Percentiles rank a stretch among this genome's conserved stretches.
These are phyloP conservation scores for Lecanicillium sp. DNA, from an alignment of 2,329 filamentous ascomycete species.

Conservation along the genomic window DNA sequence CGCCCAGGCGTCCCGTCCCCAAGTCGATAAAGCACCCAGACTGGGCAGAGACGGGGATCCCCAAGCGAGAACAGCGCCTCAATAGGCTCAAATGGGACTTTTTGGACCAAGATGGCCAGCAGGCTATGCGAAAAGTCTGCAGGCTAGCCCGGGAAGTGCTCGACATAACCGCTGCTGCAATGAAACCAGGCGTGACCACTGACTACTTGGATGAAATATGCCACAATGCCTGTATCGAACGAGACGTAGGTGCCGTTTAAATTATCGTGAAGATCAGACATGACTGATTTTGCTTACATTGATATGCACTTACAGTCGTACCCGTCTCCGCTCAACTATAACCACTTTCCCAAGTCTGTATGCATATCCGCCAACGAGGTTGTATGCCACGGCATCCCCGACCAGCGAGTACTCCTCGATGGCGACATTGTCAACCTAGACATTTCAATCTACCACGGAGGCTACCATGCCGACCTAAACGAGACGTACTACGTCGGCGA, in stretches of 20 bases:
- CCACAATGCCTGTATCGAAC: conserved; percentile 88
- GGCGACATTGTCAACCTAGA: conserved; percentile 98
- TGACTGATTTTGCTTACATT: conserved; percentile 9
- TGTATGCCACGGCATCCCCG: conserved; percentile 97
- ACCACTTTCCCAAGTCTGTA: conserved; percentile 93
- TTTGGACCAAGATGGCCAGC: conserved; percentile 69
- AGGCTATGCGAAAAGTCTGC: conserved; percentile 90
- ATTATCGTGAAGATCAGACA: no score
- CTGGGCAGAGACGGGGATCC: conserved; percentile 78
- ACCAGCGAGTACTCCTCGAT: conserved; percentile 76
- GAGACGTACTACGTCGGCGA: conserved; percentile 98
- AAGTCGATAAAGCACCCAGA: conserved; percentile 76
- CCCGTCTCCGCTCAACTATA: conserved; percentile 90
- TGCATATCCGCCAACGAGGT: conserved; percentile 96
- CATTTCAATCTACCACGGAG: conserved; percentile 86
- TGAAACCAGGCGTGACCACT: conserved; percentile 87
- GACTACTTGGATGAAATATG: conserved; percentile 93
- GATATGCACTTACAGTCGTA: conserved; percentile 58
- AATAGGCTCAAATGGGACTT: conserved; percentile 75
- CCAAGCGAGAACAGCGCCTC: conserved; percentile 50
- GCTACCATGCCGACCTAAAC: conserved; percentile 94
- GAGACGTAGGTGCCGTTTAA: conserved; percentile 84
- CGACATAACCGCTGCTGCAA: conserved; percentile 77
- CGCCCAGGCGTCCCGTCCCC: conserved; percentile 62
- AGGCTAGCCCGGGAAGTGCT: conserved; percentile 80